These are phyloP conservation scores for Choiromyces venosus DNA, from an alignment of 495 filamentous ascomycete genomes.

Conservation along the genomic window DNA sequence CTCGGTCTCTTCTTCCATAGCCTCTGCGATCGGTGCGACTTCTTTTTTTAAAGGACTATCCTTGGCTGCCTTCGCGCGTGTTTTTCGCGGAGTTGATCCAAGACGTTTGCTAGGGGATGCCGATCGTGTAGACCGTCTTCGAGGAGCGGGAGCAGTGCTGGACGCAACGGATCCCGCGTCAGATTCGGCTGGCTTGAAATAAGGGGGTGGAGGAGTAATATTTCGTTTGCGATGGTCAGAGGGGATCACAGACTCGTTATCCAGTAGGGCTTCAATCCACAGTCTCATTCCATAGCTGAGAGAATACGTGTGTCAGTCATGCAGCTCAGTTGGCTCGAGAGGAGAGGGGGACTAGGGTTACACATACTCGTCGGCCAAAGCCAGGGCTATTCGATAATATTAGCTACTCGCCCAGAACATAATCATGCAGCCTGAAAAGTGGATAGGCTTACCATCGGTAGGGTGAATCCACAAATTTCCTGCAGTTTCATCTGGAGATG, in stretches of 20 bases:
- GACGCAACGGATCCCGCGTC: constrained; percentile 42
- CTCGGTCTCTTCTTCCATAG: constrained; percentile 36
- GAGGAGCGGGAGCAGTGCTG: constrained; percentile 46
- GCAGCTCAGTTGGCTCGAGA: constrained; percentile 7
- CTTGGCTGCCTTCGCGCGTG: constrained; percentile 54
- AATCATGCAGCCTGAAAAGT: background rate
- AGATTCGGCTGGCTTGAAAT: constrained; percentile 41
- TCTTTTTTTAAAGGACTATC: constrained; percentile 43
- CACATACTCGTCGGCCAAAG: constrained; percentile 70
- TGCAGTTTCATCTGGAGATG: constrained; percentile 84
- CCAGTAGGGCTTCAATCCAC: constrained; percentile 87
- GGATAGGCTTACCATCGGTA: constrained; percentile 57
- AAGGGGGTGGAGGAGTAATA: constrained; percentile 45
- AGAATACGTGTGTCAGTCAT: constrained; percentile 24
- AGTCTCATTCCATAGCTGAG: constrained; percentile 61
- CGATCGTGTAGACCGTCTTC: constrained; percentile 51
- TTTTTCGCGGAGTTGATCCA: constrained; percentile 59
- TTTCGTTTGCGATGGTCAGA: constrained; percentile 43
- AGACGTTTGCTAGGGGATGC: constrained; percentile 52
- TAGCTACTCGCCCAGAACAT: constrained; percentile 1
- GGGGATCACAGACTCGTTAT: constrained; percentile 60
- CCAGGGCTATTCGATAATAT: constrained; percentile 56
- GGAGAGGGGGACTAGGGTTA: constrained; percentile 5
- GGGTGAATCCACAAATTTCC: constrained; percentile 96
- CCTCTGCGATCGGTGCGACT: constrained; percentile 41